These are phyloP conservation scores for Cryptomeria japonica DNA, from an alignment of 75 land plant genomes.

Conservation along the genomic window DNA sequence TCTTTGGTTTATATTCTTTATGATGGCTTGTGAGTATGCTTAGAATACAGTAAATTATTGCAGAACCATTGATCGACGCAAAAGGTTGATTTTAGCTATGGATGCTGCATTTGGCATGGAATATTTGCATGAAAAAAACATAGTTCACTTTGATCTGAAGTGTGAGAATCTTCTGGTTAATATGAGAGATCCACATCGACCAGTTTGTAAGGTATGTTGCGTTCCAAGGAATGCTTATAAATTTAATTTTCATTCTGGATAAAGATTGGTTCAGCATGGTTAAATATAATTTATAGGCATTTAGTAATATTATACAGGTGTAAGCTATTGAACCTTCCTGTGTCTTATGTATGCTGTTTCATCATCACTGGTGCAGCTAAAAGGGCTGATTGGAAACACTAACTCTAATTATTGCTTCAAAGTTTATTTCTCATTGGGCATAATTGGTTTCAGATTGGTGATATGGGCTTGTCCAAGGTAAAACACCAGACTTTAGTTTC, in stretches of 20 bases:
- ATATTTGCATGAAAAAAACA: constrained; percentile 88
- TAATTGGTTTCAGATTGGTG: constrained; percentile 23
- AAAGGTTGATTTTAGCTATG: constrained; percentile 89
- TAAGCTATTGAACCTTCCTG: background rate
- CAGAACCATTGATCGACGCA: constrained; percentile 94
- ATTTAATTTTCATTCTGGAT: background rate
- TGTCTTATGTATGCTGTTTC: background rate
- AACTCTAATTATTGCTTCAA: no score
- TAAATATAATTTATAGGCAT: background rate
- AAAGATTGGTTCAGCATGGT: background rate
- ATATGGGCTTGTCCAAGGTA: constrained; percentile 27
- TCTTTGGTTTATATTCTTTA: background rate
- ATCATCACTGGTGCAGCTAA: background rate
- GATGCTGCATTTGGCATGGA: constrained; percentile 99
- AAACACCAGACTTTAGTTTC: constrained; percentile 33
- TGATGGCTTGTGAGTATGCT: background rate
- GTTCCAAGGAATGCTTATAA: background rate
- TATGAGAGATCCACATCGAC: constrained; percentile 97
- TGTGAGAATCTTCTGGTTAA: constrained; percentile 94
- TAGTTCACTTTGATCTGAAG: constrained; percentile 96
- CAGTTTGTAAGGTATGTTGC: constrained; percentile 80
- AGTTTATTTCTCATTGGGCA: background rate
- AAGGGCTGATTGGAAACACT: no score
- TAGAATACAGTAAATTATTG: background rate
- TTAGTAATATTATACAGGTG: background rate